Conservation (phyloP, 78 protist genomes). For the Mantamonas sphyraenae region DNA sequence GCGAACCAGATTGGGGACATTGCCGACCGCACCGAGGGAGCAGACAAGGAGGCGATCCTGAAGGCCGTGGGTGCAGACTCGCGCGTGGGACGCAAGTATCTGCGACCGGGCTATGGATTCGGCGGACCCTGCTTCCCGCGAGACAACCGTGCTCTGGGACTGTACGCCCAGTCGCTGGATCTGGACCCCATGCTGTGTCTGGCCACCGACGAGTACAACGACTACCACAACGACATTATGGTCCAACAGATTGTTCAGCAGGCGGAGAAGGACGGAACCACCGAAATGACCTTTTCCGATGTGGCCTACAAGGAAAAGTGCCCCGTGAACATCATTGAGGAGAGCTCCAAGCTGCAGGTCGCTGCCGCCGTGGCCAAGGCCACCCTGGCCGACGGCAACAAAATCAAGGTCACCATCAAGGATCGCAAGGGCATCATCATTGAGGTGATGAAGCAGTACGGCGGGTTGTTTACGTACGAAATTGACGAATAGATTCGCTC, state of each 20-base stretch:
- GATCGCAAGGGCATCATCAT: slow-evolving; percentile 23
- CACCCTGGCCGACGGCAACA: no score
- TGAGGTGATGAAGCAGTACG: not conserved
- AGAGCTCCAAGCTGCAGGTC: slow-evolving; percentile 18
- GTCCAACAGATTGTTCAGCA: no score
- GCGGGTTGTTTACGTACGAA: not conserved
- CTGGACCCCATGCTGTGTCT: slow-evolving; percentile 15
- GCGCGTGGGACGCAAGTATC: slow-evolving; percentile 12
- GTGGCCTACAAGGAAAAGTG: slow-evolving; percentile 40
- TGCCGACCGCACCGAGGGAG: slow-evolving; percentile 29
- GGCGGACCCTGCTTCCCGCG: slow-evolving; percentile 61
- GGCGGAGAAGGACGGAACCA: no score
- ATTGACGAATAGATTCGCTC: no score
- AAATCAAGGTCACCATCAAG: slow-evolving; percentile 20
- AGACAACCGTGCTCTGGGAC: slow-evolving; percentile 51
- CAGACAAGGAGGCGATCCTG: slow-evolving; percentile 20
- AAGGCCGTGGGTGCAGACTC: slow-evolving; percentile 31
- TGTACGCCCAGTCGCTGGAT: slow-evolving; percentile 16
- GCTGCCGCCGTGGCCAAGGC: slow-evolving; percentile 3
- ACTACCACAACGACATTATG: slow-evolving; percentile 26
- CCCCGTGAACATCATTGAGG: slow-evolving; percentile 41
- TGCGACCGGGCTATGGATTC: slow-evolving; percentile 25
- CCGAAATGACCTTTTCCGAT: no score
- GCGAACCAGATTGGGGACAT: slow-evolving; percentile 35
- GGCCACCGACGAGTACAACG: slow-evolving; percentile 48